These are phyloP conservation scores for Geranium rotundifolium DNA, from an alignment of 345 rosid genomes.

Conservation along the genomic window DNA sequence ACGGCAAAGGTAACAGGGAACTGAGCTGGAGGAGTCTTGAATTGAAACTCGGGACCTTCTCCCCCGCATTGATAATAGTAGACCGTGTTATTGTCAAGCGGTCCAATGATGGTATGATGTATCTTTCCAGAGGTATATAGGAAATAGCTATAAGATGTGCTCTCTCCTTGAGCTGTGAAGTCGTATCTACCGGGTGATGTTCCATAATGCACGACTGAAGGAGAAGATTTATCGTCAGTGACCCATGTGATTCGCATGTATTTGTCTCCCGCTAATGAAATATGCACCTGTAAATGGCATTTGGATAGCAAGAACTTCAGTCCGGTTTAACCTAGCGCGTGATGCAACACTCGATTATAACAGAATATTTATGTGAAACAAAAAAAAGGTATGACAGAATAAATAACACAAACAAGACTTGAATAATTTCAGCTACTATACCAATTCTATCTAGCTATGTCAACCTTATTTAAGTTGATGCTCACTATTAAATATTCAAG, in stretches of 20 bases:
- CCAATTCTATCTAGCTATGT: too few species aligned
- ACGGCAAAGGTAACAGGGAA: slow-evolving; percentile 80
- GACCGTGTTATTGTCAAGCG: slow-evolving; percentile 45
- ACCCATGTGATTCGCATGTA: slow-evolving; percentile 79
- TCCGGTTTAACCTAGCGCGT: too few species aligned
- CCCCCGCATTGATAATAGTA: slow-evolving; percentile 81
- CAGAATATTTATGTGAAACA: not conserved
- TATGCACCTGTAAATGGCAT: slow-evolving; percentile 35
- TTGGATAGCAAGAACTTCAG: not conserved
- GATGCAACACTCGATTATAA: not conserved
- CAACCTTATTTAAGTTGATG: too few species aligned
- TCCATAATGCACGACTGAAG: slow-evolving; percentile 71
- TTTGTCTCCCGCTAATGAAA: slow-evolving; percentile 74
- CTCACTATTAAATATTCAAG: too few species aligned
- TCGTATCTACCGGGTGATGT: slow-evolving; percentile 55
- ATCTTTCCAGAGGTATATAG: slow-evolving; percentile 82
- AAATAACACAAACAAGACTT: too few species aligned
- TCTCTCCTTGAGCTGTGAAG: slow-evolving; percentile 46
- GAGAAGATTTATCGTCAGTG: slow-evolving; percentile 49
- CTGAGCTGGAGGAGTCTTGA: slow-evolving; percentile 71
- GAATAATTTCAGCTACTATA: too few species aligned
- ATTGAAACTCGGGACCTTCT: slow-evolving; percentile 71
- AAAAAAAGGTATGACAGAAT: not conserved
- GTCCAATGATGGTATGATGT: slow-evolving; percentile 81
- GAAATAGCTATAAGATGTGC: slow-evolving; percentile 63